Conservation (phyloP, 805 yeast genomes). For the Priceomyces haplophilus region DNA sequence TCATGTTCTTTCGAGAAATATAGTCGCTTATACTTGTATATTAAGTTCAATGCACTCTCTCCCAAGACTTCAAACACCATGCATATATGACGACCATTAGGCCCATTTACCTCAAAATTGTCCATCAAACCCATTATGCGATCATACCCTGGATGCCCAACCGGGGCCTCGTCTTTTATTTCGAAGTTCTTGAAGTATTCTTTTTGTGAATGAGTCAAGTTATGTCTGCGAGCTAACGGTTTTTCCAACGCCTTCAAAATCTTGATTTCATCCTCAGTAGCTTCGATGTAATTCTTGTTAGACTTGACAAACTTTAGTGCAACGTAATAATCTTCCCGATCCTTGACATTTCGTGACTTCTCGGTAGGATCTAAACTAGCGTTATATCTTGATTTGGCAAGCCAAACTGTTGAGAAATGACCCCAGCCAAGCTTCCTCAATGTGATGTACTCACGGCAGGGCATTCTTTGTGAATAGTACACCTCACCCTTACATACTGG, state of each 20-base stretch:
- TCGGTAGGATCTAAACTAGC: slow-evolving; percentile 20
- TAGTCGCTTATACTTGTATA: slow-evolving; percentile 41
- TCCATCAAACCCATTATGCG: slow-evolving; percentile 54
- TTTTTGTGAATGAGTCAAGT: slow-evolving; percentile 10
- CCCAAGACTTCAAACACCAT: slow-evolving; percentile 68
- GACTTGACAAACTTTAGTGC: slow-evolving; percentile 64
- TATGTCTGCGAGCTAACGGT: slow-evolving; percentile 15
- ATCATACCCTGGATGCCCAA: slow-evolving; percentile 46
- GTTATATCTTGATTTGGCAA: slow-evolving; percentile 34
- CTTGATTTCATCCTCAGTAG: slow-evolving; percentile 63
- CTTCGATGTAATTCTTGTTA: slow-evolving; percentile 50
- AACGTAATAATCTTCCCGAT: slow-evolving; percentile 40
- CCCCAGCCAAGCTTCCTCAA: slow-evolving; percentile 69
- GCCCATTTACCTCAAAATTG: slow-evolving; percentile 55
- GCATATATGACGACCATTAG: slow-evolving; percentile 62
- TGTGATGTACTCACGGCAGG: slow-evolving; percentile 41
- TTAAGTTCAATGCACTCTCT: slow-evolving; percentile 52
- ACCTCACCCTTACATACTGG: slow-evolving; percentile 57
- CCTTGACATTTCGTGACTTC: slow-evolving; percentile 4
- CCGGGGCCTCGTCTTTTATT: slow-evolving; percentile 7
- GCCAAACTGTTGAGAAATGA: slow-evolving; percentile 71
- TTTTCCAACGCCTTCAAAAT: slow-evolving; percentile 39
- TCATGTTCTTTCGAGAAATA: neutral
- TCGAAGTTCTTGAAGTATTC: slow-evolving; percentile 10
- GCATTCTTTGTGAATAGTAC: slow-evolving; percentile 39